These are phyloP conservation scores for Ogataea trehaloabstinens DNA, from an alignment of 805 yeast genomes.

Conservation along the genomic window DNA sequence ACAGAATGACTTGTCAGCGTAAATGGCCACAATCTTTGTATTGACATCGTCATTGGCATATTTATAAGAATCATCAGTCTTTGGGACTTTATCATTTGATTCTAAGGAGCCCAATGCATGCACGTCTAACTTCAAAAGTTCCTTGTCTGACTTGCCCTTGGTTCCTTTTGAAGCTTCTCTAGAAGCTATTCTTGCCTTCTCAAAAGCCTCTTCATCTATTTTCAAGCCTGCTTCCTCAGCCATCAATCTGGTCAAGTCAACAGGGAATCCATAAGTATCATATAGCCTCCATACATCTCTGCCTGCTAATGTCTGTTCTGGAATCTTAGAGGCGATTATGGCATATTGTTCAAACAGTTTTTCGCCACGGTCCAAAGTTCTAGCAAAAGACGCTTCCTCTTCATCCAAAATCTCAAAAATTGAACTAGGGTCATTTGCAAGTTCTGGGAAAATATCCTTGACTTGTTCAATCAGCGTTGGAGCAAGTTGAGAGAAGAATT, in stretches of 20 bases:
- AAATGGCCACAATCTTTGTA: slow-evolving; percentile 69
- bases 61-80: slow-evolving; percentile 81
- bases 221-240: slow-evolving; percentile 95
- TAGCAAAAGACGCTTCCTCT: slow-evolving; percentile 93
- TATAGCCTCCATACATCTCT: slow-evolving; percentile 97
- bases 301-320: slow-evolving; percentile 79
- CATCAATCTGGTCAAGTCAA: slow-evolving; percentile 95
- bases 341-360: slow-evolving; percentile 94
- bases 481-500: slow-evolving; percentile 86
- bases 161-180: slow-evolving; percentile 94
- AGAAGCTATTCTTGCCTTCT: slow-evolving; percentile 82
- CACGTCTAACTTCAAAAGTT: slow-evolving; percentile 80
- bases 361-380: slow-evolving; percentile 97
- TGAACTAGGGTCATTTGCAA: slow-evolving; percentile 64
- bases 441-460: slow-evolving; percentile 87
- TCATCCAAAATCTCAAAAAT: slow-evolving; percentile 90
- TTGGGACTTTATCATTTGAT: slow-evolving; percentile 56
- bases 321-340: slow-evolving; percentile 69
- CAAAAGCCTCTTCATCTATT: slow-evolving; percentile 91
- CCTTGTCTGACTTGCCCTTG: slow-evolving; percentile 53
- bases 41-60: slow-evolving; percentile 69
- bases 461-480: slow-evolving; percentile 92
- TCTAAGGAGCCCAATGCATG: slow-evolving; percentile 79
- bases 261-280: slow-evolving; percentile 99
- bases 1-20: slow-evolving; percentile 63